Evolutionary conservation across 1,284 basidiomycete genomes (phyloP).

Genomic region (Pascua sp.): DNA sequence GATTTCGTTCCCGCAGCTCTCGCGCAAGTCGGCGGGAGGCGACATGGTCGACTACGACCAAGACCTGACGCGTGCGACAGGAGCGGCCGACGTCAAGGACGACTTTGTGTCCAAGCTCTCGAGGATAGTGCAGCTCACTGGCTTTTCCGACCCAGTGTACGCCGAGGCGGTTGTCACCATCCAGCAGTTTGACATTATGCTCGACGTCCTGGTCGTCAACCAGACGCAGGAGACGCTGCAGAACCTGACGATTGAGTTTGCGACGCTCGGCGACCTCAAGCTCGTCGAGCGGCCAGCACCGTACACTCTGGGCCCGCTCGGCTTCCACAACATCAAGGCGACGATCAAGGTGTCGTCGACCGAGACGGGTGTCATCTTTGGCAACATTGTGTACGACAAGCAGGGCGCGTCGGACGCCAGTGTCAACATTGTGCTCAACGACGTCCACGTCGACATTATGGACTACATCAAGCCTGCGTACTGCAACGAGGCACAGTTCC

Average conservation of each 20-base stretch:
- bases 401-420: slow-evolving; percentile 78
- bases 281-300: slow-evolving; percentile 91
- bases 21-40: slow-evolving; percentile 79
- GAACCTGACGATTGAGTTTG: slow-evolving; percentile 96
- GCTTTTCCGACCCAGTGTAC: slow-evolving; percentile 98
- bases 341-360: slow-evolving; percentile 98
- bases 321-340: slow-evolving; percentile 97
- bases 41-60: slow-evolving; percentile 68
- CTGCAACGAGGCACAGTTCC: slow-evolving; percentile 91
- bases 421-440: slow-evolving; percentile 78
- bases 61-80: slow-evolving; percentile 87
- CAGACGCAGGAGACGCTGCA: slow-evolving; percentile 93
- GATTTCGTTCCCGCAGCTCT: slow-evolving; percentile 88
- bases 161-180: slow-evolving; percentile 98
- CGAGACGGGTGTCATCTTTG: slow-evolving; percentile 97
- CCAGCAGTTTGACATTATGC: slow-evolving; percentile 94
- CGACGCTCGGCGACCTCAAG: slow-evolving; percentile 94
- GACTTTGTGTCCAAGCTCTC: slow-evolving; percentile 96
- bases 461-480: slow-evolving; percentile 98
- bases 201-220: slow-evolving; percentile 95
- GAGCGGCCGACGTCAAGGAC: slow-evolving; percentile 75
- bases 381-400: slow-evolving; percentile 97
- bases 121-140: slow-evolving; percentile 92
- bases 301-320: slow-evolving; percentile 90
- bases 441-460: slow-evolving; percentile 99